These are phyloP conservation scores for Actinomortierella ambigua DNA, from an alignment of 371 early-diverging fungal species.

Conservation along the genomic window DNA sequence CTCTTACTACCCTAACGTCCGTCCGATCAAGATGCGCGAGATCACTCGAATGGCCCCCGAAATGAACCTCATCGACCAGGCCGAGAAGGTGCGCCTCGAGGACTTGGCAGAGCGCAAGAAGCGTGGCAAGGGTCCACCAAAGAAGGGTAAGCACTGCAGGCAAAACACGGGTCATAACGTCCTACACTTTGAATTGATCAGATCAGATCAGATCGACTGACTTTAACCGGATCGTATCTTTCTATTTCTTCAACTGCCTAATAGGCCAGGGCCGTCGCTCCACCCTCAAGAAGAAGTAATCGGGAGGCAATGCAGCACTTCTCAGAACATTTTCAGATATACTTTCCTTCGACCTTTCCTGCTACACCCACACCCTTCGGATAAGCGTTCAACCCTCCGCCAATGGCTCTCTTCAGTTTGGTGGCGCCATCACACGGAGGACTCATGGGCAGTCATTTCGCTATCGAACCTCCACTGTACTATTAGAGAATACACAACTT, in stretches of 20 bases:
- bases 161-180: no score
- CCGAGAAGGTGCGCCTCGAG: slow-evolving; percentile 73
- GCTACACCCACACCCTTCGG: no score
- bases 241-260: slow-evolving; percentile 3
- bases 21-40: slow-evolving; percentile 60
- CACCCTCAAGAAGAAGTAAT: slow-evolving; percentile 64
- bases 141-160: slow-evolving; percentile 86
- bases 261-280: slow-evolving; percentile 69
- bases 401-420: no score
- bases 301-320: neutral
- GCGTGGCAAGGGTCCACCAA: slow-evolving; percentile 84
- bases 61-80: slow-evolving; percentile 62
- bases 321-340: no score
- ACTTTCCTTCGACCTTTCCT: no score
- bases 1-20: slow-evolving; percentile 68
- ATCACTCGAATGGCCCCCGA: slow-evolving; percentile 65
- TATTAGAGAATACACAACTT: no score
- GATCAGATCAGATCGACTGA: no score
- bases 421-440: no score
- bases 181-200: no score
- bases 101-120: slow-evolving; percentile 71
- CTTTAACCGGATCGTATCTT: slow-evolving; percentile 1
- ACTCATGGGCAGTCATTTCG: no score
- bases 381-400: no score
- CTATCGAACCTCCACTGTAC: no score